Evolutionary conservation across 208 protist species (phyloP).

Genomic region (Trypanosoma rangeli): DNA sequence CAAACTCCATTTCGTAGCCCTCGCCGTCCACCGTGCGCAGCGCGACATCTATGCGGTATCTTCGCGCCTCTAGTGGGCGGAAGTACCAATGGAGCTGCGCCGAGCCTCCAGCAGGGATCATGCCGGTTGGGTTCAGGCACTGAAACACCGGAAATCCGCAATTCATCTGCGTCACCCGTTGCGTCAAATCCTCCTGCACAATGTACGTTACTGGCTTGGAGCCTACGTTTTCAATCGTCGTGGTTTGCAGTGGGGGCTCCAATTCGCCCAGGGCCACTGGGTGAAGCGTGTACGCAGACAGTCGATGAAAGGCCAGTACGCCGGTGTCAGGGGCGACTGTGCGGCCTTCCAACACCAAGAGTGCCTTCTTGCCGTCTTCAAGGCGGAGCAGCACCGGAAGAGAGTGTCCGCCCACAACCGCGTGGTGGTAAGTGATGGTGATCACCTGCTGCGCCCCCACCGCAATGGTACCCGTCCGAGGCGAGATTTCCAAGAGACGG

Average conservation of each 20-base stretch:
- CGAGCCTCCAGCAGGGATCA: slow-evolving; percentile 47
- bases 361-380: slow-evolving; percentile 62
- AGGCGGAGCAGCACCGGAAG: slow-evolving; percentile 84
- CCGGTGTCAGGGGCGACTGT: slow-evolving; percentile 63
- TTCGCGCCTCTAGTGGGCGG: slow-evolving; percentile 80
- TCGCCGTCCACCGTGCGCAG: slow-evolving; percentile 57
- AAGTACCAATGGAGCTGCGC: slow-evolving; percentile 86
- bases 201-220: slow-evolving; percentile 57
- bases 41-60: slow-evolving; percentile 67
- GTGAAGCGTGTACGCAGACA: slow-evolving; percentile 55
- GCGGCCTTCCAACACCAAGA: slow-evolving; percentile 82
- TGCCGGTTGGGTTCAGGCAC: slow-evolving; percentile 82
- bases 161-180: slow-evolving; percentile 48
- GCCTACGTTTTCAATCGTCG: slow-evolving; percentile 72
- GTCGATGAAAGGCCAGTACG: slow-evolving; percentile 67
- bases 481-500: slow-evolving; percentile 63
- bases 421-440: slow-evolving; percentile 68
- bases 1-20: slow-evolving; percentile 69
- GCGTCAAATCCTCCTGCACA: slow-evolving; percentile 57
- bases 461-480: slow-evolving; percentile 53
- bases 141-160: slow-evolving; percentile 89
- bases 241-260: slow-evolving; percentile 81
- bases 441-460: slow-evolving; percentile 59
- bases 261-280: slow-evolving; percentile 89
- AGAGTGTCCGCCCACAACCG: slow-evolving; percentile 61